Conservation (phyloP, 805 yeast genomes). For the Ogataea degrootiae region DNA sequence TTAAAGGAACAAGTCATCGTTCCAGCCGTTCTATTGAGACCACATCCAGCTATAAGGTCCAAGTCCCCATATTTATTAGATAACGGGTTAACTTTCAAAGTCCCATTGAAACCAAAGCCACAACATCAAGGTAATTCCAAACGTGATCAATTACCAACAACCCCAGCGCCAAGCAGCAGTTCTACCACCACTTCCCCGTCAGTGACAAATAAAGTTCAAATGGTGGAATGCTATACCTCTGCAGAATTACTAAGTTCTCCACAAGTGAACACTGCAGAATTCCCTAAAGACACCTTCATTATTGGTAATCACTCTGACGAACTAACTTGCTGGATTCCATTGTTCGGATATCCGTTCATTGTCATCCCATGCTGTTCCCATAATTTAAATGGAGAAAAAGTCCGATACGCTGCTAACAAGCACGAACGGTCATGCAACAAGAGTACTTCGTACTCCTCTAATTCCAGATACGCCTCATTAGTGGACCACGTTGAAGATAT, state of each 20-base stretch:
- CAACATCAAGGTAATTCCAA: slow-evolving; percentile 20
- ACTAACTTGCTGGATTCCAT: slow-evolving; percentile 91
- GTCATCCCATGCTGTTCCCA: slow-evolving; percentile 97
- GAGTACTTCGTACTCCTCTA: slow-evolving; percentile 28
- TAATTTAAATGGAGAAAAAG: slow-evolving; percentile 69
- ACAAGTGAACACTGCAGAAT: slow-evolving; percentile 58
- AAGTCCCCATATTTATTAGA: slow-evolving; percentile 51
- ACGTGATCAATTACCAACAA: slow-evolving; percentile 1
- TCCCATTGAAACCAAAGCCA: slow-evolving; percentile 33
- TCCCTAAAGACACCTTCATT: slow-evolving; percentile 67
- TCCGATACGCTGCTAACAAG: slow-evolving; percentile 53
- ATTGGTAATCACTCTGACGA: slow-evolving; percentile 97
- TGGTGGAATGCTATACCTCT: slow-evolving; percentile 53
- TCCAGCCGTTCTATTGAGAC: slow-evolving; percentile 69
- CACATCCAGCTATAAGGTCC: slow-evolving; percentile 57
- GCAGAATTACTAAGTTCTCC: slow-evolving; percentile 46
- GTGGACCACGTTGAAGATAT: slow-evolving; percentile 80
- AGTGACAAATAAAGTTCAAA: slow-evolving; percentile 30
- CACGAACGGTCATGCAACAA: slow-evolving; percentile 11
- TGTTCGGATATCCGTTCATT: slow-evolving; percentile 79
- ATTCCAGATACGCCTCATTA: slow-evolving; percentile 76
- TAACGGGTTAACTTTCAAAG: slow-evolving; percentile 58
- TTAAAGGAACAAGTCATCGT: slow-evolving; percentile 75
- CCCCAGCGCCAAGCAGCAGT: neutral
- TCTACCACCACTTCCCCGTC: neutral